These are phyloP conservation scores for Sclerotinia nivalis DNA, from an alignment of 2,329 filamentous ascomycete species.

Conservation along the genomic window DNA sequence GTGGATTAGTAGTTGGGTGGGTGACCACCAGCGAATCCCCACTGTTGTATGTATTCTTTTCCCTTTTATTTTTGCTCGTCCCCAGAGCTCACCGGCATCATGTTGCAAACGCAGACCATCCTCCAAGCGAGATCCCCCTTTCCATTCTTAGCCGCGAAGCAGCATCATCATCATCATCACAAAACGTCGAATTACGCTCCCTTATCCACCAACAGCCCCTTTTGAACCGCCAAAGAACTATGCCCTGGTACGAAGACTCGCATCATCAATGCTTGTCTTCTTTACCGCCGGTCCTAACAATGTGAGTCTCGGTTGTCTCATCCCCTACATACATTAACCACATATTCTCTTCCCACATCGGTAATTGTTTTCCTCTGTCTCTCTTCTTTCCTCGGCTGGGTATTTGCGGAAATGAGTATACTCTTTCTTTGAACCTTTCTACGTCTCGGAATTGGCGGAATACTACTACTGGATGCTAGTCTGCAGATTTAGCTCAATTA, in stretches of 20 bases:
- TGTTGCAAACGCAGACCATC: not conserved
- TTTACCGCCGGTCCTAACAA: conserved; percentile 67
- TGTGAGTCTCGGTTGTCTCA: conserved; percentile 61
- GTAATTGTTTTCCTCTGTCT: conserved; percentile 54
- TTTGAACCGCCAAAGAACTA: not conserved
- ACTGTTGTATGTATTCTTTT: not conserved
- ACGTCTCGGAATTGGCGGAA: conserved; percentile 54
- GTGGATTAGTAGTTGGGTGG: conserved; percentile 19
- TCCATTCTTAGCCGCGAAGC: not conserved
- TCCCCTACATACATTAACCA: conserved; percentile 60
- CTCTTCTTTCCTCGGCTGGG: conserved; percentile 60
- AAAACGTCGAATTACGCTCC: not conserved
- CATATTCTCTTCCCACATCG: conserved; percentile 55
- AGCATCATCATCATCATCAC: conserved; percentile 39
- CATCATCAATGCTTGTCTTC: conserved; percentile 60
- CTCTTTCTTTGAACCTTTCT: conserved; percentile 55
- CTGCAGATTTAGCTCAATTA: conserved; percentile 57
- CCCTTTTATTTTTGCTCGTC: not conserved
- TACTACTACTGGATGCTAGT: conserved; percentile 56
- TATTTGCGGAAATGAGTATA: conserved; percentile 50
- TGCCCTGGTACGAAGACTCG: conserved; percentile 46
- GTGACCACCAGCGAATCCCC: conserved; percentile 17
- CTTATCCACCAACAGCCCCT: not conserved
- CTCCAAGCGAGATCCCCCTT: not conserved
- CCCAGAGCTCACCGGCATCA: not conserved